A percentile compares a stretch with the other conserved stretches of the same genome.
Conservation (phyloP, 768 basidiomycete genomes). For the Leccinum rimulosum region DNA sequence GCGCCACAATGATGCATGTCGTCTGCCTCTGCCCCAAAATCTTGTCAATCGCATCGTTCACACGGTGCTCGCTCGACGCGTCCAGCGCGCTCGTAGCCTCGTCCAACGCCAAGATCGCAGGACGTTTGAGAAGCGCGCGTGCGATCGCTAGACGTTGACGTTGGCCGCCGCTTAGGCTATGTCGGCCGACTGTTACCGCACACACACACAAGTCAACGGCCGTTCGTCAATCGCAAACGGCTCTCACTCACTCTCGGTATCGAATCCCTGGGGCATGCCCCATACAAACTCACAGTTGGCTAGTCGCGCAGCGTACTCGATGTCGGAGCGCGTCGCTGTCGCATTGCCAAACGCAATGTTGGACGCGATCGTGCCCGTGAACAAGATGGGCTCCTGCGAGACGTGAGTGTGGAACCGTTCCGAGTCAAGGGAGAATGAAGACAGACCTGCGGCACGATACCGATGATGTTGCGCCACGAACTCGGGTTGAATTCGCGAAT, state of each 20-base stretch:
- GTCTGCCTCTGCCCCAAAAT: constrained; percentile 77
- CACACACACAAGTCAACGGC: background rate
- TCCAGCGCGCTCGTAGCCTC: constrained; percentile 90
- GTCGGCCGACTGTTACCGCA: constrained; percentile 20
- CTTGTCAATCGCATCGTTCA: constrained; percentile 85
- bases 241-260: constrained; percentile 74
- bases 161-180: constrained; percentile 59
- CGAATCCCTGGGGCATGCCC: constrained; percentile 92
- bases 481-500: constrained; percentile 82
- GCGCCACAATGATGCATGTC: constrained; percentile 87
- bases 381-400: constrained; percentile 71
- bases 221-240: background rate
- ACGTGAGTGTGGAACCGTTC: too few species aligned
- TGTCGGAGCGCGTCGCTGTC: constrained; percentile 72
- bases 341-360: constrained; percentile 90
- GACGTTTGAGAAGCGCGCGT: constrained; percentile 85
- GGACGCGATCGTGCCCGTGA: constrained; percentile 90
- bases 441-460: constrained; percentile 83
- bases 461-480: constrained; percentile 87
- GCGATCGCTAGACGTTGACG: constrained; percentile 81
- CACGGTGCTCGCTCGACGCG: constrained; percentile 82
- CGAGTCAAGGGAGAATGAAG: too few species aligned
- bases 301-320: constrained; percentile 83
- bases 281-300: constrained; percentile 97
- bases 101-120: constrained; percentile 82